Evolutionary conservation across 2,329 filamentous ascomycete genomes (phyloP).

Genomic region (Neopestalotiopsis rosae): DNA sequence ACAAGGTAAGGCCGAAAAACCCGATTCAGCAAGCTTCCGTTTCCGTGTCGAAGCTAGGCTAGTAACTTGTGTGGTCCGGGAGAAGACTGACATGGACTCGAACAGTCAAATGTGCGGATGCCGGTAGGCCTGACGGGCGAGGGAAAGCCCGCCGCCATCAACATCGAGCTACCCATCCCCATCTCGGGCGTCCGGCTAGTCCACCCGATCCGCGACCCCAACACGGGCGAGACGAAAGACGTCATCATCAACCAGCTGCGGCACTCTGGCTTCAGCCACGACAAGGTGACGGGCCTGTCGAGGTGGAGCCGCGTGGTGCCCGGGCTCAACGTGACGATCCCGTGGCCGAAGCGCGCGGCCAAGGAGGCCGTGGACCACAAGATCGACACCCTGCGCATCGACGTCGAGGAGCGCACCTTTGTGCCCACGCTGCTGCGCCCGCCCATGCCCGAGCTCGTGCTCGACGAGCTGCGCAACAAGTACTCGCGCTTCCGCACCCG

Average conservation of each 20-base stretch:
- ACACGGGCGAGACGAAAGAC: conserved; percentile 71
- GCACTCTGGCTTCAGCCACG: conserved; percentile 53
- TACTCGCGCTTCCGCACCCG: conserved; percentile 83
- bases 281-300: conserved; percentile 53
- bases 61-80: neutral
- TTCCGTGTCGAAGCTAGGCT: neutral
- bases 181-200: conserved; percentile 82
- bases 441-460: conserved; percentile 78
- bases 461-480: conserved; percentile 85
- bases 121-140: conserved; percentile 44
- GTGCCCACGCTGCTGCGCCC: conserved; percentile 76
- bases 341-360: conserved; percentile 70
- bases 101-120: conserved; percentile 44
- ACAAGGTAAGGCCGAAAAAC: conserved; percentile 59
- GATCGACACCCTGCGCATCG: conserved; percentile 76
- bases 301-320: conserved; percentile 67
- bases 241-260: conserved; percentile 77
- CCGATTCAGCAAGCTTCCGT: neutral
- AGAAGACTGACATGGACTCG: neutral
- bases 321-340: conserved; percentile 74
- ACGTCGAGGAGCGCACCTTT: conserved; percentile 77
- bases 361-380: conserved; percentile 59
- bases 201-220: conserved; percentile 71
- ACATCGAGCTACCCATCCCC: conserved; percentile 63
- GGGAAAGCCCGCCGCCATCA: conserved; percentile 46